phyloP scores from a whole-genome alignment of 805 yeast genomes.

The Pichia heedii region DNA sequence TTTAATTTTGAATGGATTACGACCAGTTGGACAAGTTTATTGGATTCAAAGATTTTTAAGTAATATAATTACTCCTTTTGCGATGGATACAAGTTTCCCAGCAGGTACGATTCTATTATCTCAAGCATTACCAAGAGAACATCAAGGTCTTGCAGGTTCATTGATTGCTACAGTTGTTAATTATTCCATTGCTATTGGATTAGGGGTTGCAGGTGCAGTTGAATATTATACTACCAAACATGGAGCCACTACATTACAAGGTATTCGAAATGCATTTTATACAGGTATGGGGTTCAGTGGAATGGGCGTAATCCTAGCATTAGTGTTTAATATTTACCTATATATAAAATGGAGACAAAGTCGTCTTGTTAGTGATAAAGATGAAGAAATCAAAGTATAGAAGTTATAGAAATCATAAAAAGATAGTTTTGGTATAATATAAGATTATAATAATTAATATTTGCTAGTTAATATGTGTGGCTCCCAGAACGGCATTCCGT shows the following conservation, averaged over 20 bases:
- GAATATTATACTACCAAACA: conserved; percentile 34
- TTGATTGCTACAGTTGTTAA: conserved; percentile 61
- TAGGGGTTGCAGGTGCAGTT: conserved; percentile 65
- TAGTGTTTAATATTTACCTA: conserved; percentile 1
- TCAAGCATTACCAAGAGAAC: conserved; percentile 47
- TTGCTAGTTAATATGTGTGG: too few species aligned
- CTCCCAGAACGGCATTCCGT: background rate
- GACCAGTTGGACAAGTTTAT: conserved; percentile 52
- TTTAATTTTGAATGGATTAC: conserved; percentile 39
- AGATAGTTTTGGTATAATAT: background rate
- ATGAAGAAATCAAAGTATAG: background rate
- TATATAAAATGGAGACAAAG: background rate
- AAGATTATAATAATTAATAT: background rate
- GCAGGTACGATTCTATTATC: conserved; percentile 59
- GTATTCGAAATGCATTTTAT: conserved; percentile 50
- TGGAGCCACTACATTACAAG: conserved; percentile 27
- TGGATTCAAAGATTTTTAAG: conserved; percentile 51
- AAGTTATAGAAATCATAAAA: background rate
- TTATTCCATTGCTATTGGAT: conserved; percentile 60
- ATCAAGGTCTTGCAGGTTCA: conserved; percentile 76
- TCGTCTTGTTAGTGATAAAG: background rate
- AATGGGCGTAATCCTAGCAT: conserved; percentile 29
- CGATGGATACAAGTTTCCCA: conserved; percentile 75
- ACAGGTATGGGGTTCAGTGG: conserved; percentile 56
- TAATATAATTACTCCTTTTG: conserved; percentile 51